Evolutionary conservation across 129 eudicot species (phyloP).

Genomic region (Centella asiatica): DNA sequence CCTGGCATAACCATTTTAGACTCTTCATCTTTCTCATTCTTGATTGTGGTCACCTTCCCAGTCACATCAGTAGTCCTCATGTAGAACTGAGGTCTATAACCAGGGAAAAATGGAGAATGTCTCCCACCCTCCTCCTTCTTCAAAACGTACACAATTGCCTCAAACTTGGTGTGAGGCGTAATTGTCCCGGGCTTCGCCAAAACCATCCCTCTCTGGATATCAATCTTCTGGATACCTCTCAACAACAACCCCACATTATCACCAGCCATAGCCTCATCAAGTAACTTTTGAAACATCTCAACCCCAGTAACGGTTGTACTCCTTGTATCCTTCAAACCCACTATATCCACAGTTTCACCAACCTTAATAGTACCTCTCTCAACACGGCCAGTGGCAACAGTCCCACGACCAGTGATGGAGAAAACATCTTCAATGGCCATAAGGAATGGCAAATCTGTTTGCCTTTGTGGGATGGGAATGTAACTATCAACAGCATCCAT

Average conservation of each 20-base stretch:
- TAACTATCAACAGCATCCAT: slow-evolving; percentile 40
- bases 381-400: slow-evolving; percentile 49
- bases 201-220: slow-evolving; percentile 51
- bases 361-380: slow-evolving; percentile 39
- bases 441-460: slow-evolving; percentile 36
- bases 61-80: slow-evolving; percentile 55
- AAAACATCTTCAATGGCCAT: slow-evolving; percentile 47
- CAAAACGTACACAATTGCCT: slow-evolving; percentile 37
- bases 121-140: slow-evolving; percentile 59
- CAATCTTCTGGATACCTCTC: slow-evolving; percentile 36
- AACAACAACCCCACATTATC: slow-evolving; percentile 46
- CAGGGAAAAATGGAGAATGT: slow-evolving; percentile 46
- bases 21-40: slow-evolving; percentile 46
- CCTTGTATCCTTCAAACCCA: slow-evolving; percentile 38
- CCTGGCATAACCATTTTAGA: slow-evolving; percentile 64
- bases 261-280: slow-evolving; percentile 50
- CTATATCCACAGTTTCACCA: slow-evolving; percentile 41
- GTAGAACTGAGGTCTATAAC: slow-evolving; percentile 52
- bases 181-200: slow-evolving; percentile 37
- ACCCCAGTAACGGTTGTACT: slow-evolving; percentile 42
- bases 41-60: slow-evolving; percentile 32
- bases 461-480: slow-evolving; percentile 38
- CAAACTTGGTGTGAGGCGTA: slow-evolving; percentile 37
- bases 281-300: slow-evolving; percentile 49
- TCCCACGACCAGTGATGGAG: slow-evolving; percentile 42